Evolutionary conservation across 176 grass and related monocot genomes (phyloP).

Genomic region (Eleusine coracana): DNA sequence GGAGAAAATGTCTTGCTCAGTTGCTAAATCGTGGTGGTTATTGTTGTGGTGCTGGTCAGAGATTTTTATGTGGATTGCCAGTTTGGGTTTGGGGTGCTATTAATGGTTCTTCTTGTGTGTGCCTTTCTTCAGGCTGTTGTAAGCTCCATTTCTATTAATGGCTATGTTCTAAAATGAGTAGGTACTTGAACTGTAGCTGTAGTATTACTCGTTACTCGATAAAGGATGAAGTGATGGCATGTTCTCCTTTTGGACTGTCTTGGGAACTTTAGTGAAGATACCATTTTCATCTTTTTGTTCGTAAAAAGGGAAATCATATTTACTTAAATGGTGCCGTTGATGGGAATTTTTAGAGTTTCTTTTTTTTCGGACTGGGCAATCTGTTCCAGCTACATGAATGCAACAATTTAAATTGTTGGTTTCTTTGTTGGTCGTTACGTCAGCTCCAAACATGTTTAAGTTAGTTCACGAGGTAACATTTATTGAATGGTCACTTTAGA

Average conservation of each 20-base stretch:
- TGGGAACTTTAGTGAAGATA: constrained; percentile 3
- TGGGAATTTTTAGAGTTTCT: background rate
- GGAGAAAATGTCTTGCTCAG: background rate
- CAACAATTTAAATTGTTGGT: background rate
- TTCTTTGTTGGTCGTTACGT: background rate
- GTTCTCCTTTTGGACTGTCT: background rate
- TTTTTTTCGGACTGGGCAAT: background rate
- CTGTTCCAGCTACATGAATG: background rate
- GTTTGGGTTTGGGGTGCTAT: constrained; percentile 13
- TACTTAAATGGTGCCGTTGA: background rate
- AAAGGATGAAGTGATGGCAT: background rate
- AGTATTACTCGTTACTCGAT: background rate
- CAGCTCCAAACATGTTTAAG: background rate
- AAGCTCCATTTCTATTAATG: background rate
- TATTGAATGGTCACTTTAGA: background rate
- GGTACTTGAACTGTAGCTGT: background rate
- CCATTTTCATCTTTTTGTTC: background rate
- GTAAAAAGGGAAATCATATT: background rate
- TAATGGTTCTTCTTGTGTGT: constrained; percentile 3
- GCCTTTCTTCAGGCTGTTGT: background rate
- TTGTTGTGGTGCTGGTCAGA: background rate
- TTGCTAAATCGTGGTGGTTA: background rate
- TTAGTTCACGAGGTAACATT: background rate
- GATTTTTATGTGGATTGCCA: constrained; percentile 7
- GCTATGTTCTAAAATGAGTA: background rate